These are phyloP conservation scores for Bauhinia variegata DNA, from an alignment of 306 rosid genomes.

Conservation along the genomic window DNA sequence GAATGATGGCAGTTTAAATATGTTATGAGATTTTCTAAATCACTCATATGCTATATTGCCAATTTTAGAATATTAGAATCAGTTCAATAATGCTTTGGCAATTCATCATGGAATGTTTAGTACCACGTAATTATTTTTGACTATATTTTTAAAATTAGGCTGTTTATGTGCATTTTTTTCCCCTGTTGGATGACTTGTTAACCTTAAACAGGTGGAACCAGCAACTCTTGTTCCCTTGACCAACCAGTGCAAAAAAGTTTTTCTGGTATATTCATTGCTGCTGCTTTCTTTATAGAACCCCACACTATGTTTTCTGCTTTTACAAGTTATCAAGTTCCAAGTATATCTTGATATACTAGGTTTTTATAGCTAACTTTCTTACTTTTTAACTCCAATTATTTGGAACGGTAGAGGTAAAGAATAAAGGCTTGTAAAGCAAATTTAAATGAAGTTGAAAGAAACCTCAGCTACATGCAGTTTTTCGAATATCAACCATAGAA, in stretches of 20 bases:
- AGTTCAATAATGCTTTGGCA: background rate
- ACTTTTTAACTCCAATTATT: slow-evolving; percentile 9
- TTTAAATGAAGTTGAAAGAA: slow-evolving; percentile 18
- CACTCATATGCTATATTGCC: background rate
- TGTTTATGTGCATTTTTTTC: slow-evolving; percentile 26
- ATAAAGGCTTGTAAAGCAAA: slow-evolving; percentile 22
- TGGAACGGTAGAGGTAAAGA: slow-evolving; percentile 11
- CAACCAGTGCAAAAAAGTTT: slow-evolving; percentile 92
- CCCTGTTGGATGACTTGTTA: slow-evolving; percentile 32
- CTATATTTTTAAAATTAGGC: background rate
- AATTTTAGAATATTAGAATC: slow-evolving; percentile 10
- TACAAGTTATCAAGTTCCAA: slow-evolving; percentile 24
- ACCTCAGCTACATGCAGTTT: slow-evolving; percentile 1
- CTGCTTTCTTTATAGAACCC: slow-evolving; percentile 24
- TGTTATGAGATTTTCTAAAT: background rate
- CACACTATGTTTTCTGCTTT: slow-evolving; percentile 9
- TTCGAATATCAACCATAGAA: slow-evolving; percentile 26
- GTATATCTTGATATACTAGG: slow-evolving; percentile 7
- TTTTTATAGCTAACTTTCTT: slow-evolving; percentile 25
- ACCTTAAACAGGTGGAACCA: slow-evolving; percentile 74
- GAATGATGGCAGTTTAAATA: background rate
- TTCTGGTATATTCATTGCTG: slow-evolving; percentile 63
- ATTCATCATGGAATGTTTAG: background rate
- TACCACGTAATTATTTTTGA: slow-evolving; percentile 5
- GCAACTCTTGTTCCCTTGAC: slow-evolving; percentile 91